These are phyloP conservation scores for Backusella liffmaniae DNA, from an alignment of 192 early-diverging fungal genomes.

Conservation along the genomic window DNA sequence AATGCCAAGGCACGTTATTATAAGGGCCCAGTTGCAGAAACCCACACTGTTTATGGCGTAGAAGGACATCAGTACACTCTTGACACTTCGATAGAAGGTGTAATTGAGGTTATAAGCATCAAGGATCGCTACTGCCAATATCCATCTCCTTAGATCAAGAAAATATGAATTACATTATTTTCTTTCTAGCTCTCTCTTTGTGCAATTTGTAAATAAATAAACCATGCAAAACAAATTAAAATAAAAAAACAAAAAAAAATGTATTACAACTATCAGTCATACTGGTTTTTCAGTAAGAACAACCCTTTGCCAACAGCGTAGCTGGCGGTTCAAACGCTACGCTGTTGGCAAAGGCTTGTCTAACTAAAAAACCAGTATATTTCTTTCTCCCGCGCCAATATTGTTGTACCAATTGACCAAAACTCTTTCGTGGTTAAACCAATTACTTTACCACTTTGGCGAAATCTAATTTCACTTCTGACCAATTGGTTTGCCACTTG, in stretches of 20 bases:
- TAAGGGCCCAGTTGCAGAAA: constrained; percentile 39
- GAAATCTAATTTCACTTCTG: no score
- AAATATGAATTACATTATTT: neutral
- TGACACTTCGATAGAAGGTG: constrained; percentile 41
- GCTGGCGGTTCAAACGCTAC: no score
- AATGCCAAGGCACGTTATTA: constrained; percentile 25
- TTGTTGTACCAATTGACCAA: no score
- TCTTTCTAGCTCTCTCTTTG: neutral
- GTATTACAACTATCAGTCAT: neutral
- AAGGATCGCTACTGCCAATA: constrained; percentile 38
- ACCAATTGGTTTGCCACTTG: no score
- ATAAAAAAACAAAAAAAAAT: neutral
- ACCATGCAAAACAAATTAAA: neutral
- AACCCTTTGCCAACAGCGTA: no score
- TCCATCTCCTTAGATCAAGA: constrained; percentile 5
- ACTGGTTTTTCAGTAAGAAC: no score
- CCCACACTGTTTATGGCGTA: constrained; percentile 35
- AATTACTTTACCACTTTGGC: no score
- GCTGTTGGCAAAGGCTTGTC: no score
- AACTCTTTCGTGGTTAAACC: no score
- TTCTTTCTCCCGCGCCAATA: no score
- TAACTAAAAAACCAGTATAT: no score
- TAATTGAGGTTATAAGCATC: constrained; percentile 35
- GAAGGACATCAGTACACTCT: constrained; percentile 34
- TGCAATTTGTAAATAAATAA: neutral